Percentiles rank a stretch among this genome's conserved stretches.
Conservation (phyloP, 495 filamentous ascomycete genomes). For the Penicillium canariense region DNA sequence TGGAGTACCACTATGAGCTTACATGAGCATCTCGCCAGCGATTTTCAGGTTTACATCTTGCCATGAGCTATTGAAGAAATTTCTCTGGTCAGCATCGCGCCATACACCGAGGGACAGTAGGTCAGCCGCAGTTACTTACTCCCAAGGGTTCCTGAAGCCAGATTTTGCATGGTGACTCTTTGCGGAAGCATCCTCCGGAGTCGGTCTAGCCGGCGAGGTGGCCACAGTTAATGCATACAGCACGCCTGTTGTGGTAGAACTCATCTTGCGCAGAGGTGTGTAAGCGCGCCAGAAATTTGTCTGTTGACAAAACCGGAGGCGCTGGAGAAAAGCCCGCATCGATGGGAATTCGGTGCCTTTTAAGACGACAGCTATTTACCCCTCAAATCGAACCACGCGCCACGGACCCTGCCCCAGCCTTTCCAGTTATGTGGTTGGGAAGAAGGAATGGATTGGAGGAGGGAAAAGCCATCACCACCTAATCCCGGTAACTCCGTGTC, state of each 20-base stretch:
- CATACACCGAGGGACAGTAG: neutral
- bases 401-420: slow-evolving; percentile 3
- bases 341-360: slow-evolving; percentile 7
- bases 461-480: neutral
- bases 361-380: slow-evolving; percentile 5
- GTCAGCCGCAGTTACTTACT: slow-evolving; percentile 27
- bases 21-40: slow-evolving; percentile 23
- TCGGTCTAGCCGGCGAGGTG: slow-evolving; percentile 40
- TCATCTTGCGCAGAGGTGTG: slow-evolving; percentile 34
- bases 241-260: slow-evolving; percentile 42
- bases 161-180: slow-evolving; percentile 57
- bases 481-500: slow-evolving; percentile 25
- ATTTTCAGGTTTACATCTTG: slow-evolving; percentile 19
- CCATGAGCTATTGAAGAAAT: slow-evolving; percentile 33
- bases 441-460: slow-evolving; percentile 6
- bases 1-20: slow-evolving; percentile 1
- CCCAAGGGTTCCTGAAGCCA: slow-evolving; percentile 64
- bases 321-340: slow-evolving; percentile 35
- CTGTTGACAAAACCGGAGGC: slow-evolving; percentile 15
- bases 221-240: slow-evolving; percentile 56
- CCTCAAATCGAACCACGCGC: neutral
- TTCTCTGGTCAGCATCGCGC: slow-evolving; percentile 18
- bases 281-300: slow-evolving; percentile 12
- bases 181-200: slow-evolving; percentile 53
- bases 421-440: slow-evolving; percentile 2